Base-by-base conservation (phyloP, 768 basidiomycete genomes). In the Serendipita sp. region DNA sequence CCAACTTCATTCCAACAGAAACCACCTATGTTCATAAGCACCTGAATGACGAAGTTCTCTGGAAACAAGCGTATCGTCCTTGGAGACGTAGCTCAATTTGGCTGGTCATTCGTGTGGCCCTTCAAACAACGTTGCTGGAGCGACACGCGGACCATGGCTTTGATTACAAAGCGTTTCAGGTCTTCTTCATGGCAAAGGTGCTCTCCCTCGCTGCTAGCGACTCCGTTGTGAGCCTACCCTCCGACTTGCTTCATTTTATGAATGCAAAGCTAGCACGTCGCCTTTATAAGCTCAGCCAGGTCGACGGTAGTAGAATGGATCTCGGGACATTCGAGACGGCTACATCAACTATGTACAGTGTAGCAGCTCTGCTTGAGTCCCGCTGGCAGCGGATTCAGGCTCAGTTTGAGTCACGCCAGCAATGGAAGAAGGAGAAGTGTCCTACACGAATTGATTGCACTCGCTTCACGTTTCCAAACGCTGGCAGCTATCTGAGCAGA, bases 81-180 rank as follows among this genome's bases (percentile, higher is more conserved):
- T 82, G 80, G 80, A 70, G 81, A 28, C 72, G 81, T 24, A 78
- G 79, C 3, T 70, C 78, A 0, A 69, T 79, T 11, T 82, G 80
- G 80, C 74, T 81, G 3, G 67, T 79, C 13, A 68, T 79, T 34
- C 76, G 80, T 5, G 76, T 82, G 3, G 72, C 73, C 0, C 65
- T 76, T 16, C 75, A 76, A 45, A 73, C 72, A 1, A 63, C 75
- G 0, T 42, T 75, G 4, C 63, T 63, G 14, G 2, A 65, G 1
- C 4, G 26, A 30, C 61, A 30, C 7, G 24, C 33, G 51, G 3
- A 61, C 62, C n/a, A 26, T 11, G 31, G 31, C 17, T 24, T 26
- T 13, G 66, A 69, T 0, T 82, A 82, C 70, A 82, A 82, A 61
- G 9, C 38, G 1, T 82, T 82, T 68, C 75, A 81, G 67, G 43